These are phyloP conservation scores for Aristolochia contorta DNA, from an alignment of 164 flowering plant genomes.

Conservation along the genomic window DNA sequence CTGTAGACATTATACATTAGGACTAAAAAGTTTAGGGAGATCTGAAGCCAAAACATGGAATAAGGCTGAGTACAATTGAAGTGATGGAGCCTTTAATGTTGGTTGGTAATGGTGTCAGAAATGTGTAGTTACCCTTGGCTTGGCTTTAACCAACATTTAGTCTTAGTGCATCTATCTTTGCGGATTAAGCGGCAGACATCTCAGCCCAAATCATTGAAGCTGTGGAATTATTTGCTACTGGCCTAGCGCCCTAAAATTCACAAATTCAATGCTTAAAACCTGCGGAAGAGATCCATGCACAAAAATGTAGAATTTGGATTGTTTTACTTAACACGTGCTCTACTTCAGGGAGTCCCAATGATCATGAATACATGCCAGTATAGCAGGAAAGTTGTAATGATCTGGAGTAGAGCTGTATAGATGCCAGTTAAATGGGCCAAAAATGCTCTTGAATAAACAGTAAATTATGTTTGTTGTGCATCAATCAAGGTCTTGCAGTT, in stretches of 20 bases:
- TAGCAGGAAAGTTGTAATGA: conserved; percentile 32
- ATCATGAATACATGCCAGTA: conserved; percentile 19
- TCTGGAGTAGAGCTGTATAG: conserved; percentile 57
- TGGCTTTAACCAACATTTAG: conserved; percentile 29
- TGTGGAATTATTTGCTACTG: conserved; percentile 71
- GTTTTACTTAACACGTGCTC: conserved; percentile 20
- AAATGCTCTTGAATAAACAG: conserved; percentile 50
- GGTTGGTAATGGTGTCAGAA: conserved; percentile 27
- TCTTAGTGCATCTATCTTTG: conserved; percentile 27
- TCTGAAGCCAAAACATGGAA: conserved; percentile 7
- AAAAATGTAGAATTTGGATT: conserved; percentile 36
- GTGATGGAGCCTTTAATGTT: conserved; percentile 19
- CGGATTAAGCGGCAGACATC: conserved; percentile 29
- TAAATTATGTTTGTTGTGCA: conserved; percentile 51
- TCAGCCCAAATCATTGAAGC: conserved; percentile 26
- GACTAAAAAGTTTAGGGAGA: conserved; percentile 12
- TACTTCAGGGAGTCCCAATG: conserved; percentile 17
- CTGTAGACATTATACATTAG: conserved; percentile 23
- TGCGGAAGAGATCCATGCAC: conserved; percentile 45
- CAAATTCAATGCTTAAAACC: conserved; percentile 32
- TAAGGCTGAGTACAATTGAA: conserved; percentile 15
- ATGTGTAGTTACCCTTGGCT: conserved; percentile 43
- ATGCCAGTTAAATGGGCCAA: conserved; percentile 48
- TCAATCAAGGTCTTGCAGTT: conserved; percentile 61
- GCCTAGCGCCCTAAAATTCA: conserved; percentile 57